These are phyloP conservation scores for Leccinum proliferum DNA, from an alignment of 1,284 basidiomycete genomes.

Conservation along the genomic window DNA sequence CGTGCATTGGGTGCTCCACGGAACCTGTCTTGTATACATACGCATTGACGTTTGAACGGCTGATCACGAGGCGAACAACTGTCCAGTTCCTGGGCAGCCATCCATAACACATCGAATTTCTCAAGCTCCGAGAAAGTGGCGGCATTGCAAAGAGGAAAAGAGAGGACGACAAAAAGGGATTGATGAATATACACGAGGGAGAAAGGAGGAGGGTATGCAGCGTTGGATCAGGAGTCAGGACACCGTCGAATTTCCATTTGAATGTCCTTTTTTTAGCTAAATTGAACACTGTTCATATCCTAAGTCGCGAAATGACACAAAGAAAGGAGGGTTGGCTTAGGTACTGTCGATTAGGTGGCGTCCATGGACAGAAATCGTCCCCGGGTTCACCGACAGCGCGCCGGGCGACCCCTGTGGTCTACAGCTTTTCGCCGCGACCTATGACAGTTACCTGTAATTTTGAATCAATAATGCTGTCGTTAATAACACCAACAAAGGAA, in stretches of 20 bases:
- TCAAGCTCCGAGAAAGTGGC: not conserved
- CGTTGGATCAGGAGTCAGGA: not conserved
- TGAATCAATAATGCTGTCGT: slow-evolving; percentile 9
- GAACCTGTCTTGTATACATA: not conserved
- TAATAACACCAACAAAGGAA: slow-evolving; percentile 9
- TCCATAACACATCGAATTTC: not conserved
- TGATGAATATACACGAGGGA: not conserved
- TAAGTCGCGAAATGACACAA: not conserved
- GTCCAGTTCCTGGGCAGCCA: not conserved
- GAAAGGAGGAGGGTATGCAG: not conserved
- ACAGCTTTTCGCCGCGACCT: slow-evolving; percentile 30
- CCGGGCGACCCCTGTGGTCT: slow-evolving; percentile 6
- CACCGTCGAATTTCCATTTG: not conserved
- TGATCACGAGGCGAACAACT: not conserved
- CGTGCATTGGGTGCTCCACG: not conserved
- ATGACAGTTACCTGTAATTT: slow-evolving; percentile 29
- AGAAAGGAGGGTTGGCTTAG: not conserved
- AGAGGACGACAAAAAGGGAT: not conserved
- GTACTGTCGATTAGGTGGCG: slow-evolving; percentile 10
- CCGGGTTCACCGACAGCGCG: not conserved
- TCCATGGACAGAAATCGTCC: not conserved
- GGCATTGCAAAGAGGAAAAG: not conserved
- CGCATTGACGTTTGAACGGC: not conserved
- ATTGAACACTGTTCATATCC: slow-evolving; percentile 8
- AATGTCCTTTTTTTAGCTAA: slow-evolving; percentile 9